Percentiles rank a stretch among this genome's conserved stretches.
These are phyloP conservation scores for Taphrina confusa DNA, from an alignment of 1,139 yeast species.

Conservation along the genomic window DNA sequence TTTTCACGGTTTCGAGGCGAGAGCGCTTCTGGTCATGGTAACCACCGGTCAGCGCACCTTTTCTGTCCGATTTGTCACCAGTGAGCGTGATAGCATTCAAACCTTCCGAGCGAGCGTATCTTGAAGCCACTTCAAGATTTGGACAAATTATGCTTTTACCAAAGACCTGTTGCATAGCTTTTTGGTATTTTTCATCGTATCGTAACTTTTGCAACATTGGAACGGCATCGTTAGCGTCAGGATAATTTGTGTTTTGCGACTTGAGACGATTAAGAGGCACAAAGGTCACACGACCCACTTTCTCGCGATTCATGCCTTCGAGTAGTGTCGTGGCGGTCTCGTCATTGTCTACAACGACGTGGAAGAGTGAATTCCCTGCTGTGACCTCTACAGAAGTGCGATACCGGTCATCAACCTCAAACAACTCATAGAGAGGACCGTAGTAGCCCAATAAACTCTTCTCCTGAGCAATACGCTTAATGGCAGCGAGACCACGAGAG, in stretches of 20 bases:
- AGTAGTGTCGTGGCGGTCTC: slow-evolving; percentile 76
- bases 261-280: slow-evolving; percentile 80
- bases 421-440: slow-evolving; percentile 84
- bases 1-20: slow-evolving; percentile 67
- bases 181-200: slow-evolving; percentile 56
- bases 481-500: slow-evolving; percentile 69
- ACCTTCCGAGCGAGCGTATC: slow-evolving; percentile 62
- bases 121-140: slow-evolving; percentile 67
- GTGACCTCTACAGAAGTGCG: slow-evolving; percentile 83
- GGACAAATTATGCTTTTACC: slow-evolving; percentile 78
- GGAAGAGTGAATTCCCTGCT: slow-evolving; percentile 83
- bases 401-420: slow-evolving; percentile 77
- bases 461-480: slow-evolving; percentile 59
- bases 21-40: slow-evolving; percentile 69
- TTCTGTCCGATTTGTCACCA: slow-evolving; percentile 84
- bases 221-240: slow-evolving; percentile 57
- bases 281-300: slow-evolving; percentile 82
- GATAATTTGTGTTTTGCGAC: slow-evolving; percentile 50
- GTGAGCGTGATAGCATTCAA: slow-evolving; percentile 82
- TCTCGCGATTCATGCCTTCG: slow-evolving; percentile 71
- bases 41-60: slow-evolving; percentile 89
- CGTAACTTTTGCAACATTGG: slow-evolving; percentile 76
- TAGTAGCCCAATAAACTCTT: slow-evolving; percentile 64
- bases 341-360: slow-evolving; percentile 86
- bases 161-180: slow-evolving; percentile 76